Evolutionary conservation across 2,329 filamentous ascomycete species (phyloP).

Genomic region (Septoria linicola): DNA sequence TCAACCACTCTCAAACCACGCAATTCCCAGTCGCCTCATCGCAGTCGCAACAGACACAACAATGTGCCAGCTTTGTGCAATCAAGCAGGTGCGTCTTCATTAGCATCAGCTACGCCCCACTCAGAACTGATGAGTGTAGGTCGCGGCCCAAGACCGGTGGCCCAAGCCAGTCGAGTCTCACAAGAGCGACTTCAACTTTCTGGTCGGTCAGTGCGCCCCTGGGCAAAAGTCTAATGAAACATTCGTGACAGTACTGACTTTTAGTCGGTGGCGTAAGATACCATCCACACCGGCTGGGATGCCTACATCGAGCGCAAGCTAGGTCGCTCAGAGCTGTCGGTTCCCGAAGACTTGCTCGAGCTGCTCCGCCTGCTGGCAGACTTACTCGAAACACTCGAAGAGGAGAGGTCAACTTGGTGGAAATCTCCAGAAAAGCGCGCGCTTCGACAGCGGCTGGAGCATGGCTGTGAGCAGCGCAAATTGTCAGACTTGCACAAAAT

Average conservation of each 20-base stretch:
- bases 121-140: too few relatives aligned
- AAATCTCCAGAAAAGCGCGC: conserved; percentile 22
- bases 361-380: conserved; percentile 19
- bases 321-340: not conserved
- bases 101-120: too few relatives aligned
- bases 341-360: conserved; percentile 19
- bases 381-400: conserved; percentile 20
- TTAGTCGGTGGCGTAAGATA: conserved; percentile 1
- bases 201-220: too few relatives aligned
- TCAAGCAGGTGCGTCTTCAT: conserved; percentile 22
- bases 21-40: too few relatives aligned
- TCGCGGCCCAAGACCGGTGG: conserved; percentile 18
- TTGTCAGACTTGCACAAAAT: conserved; percentile 28
- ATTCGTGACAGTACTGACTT: too few relatives aligned
- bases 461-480: conserved; percentile 23
- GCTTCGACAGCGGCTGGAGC: conserved; percentile 19
- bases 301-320: conserved; percentile 6
- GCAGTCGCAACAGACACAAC: too few relatives aligned
- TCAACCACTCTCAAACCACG: too few relatives aligned
- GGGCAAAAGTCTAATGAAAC: too few relatives aligned
- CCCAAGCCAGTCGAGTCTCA: conserved; percentile 22
- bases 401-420: conserved; percentile 26
- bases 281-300: conserved; percentile 21
- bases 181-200: conserved; percentile 22
- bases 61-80: conserved; percentile 28